Conservation (phyloP, 2,329 filamentous ascomycete genomes). For the Sarocladium oryzae region DNA sequence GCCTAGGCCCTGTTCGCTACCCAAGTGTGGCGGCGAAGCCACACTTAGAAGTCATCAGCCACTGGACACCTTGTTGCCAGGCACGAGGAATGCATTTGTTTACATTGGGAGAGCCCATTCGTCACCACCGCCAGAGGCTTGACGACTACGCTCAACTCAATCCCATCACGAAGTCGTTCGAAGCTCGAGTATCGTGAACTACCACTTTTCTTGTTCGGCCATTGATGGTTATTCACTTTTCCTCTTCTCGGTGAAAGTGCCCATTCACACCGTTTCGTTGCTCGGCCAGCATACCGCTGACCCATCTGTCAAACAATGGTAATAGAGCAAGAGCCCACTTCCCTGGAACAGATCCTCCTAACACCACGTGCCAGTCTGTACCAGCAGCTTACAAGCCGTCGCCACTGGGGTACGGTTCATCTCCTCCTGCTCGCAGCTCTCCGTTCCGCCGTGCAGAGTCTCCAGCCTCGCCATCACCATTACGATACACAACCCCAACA, state of each 20-base stretch:
- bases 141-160: not conserved
- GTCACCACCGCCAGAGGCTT: not conserved
- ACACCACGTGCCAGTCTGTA: constrained; percentile 39
- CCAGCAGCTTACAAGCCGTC: constrained; percentile 61
- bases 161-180: not conserved
- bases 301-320: constrained; percentile 22
- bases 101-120: constrained; percentile 15
- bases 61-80: constrained; percentile 17
- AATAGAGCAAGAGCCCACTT: constrained; percentile 16
- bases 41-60: constrained; percentile 13
- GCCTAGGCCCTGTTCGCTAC: not conserved
- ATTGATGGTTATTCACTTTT: not conserved
- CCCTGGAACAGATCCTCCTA: constrained; percentile 20
- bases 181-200: not conserved
- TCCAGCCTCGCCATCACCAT: constrained; percentile 57
- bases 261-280: constrained; percentile 4
- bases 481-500: constrained; percentile 59
- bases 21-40: not conserved
- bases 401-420: constrained; percentile 63
- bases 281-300: constrained; percentile 1
- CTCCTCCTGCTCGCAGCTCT: constrained; percentile 47
- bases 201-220: not conserved
- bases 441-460: constrained; percentile 58
- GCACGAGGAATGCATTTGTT: constrained; percentile 18
- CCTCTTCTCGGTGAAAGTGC: not conserved